Evolutionary conservation across 352 stramenopile species (phyloP), one percentile per base, ranked within the genome.

Genomic region (Globisporangium mamillatum): DNA sequence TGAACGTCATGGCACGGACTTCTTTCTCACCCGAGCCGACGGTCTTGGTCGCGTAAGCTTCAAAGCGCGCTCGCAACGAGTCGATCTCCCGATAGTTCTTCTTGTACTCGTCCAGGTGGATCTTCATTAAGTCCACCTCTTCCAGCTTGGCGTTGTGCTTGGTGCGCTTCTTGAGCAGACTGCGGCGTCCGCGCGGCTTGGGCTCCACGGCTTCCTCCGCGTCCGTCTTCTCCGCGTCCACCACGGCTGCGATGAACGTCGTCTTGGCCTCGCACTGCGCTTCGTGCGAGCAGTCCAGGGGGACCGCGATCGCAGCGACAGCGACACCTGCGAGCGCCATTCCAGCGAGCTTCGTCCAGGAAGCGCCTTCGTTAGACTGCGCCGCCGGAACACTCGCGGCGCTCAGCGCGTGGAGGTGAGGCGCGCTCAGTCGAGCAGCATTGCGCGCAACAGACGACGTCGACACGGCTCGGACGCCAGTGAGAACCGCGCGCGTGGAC

Each of bases 1-100:
- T 93, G 69, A 91, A 92, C n/a, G 73, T 94, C 86, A 94, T 93
- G 57, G 67, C 78, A 36, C 75, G 76, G 24, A 69, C 72, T 8
- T 59, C 52, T 52, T 72, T 70, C 10, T 72, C 74, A 7, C 64
- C 69, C 0, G 56, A 36, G 1, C 75, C 69, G 34, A 91, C 64
- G 27, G 63, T 79, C 66, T 80, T 72, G 68, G 60, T 88, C 46
- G 86, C 84, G 63, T 82, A 94, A 60, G 76, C 66, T 34, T 91
- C 73, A 44, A 94, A 94, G 53, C 80, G 77, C 48, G 67, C 60
- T 18, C 70, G 68, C 2, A 89, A 73, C 48, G 82, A 90, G 63
- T 78, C 64, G 29, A 82, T 80, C 12, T 64, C 60, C 52, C 70
- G 67, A 53, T 71, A 74, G 18, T 61, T 54, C 63, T 78, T 64